Conservation (phyloP, 768 basidiomycete species). For the Phanerodontia chrysosporium region DNA sequence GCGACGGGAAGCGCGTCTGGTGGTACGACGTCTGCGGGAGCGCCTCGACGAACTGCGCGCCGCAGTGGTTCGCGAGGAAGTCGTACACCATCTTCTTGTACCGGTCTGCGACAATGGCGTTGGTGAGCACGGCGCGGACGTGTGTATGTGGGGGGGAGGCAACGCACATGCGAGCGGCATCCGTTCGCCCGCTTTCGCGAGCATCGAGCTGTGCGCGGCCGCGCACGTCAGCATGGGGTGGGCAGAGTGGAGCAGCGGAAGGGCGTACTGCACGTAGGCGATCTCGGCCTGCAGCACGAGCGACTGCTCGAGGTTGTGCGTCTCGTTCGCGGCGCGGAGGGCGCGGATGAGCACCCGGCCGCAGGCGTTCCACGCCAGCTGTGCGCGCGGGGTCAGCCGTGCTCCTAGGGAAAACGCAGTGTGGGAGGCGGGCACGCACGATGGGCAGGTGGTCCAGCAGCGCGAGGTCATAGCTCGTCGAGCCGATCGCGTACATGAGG, state of each 20-base stretch:
- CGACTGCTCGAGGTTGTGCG: constrained; percentile 52
- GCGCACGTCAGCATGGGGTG: neutral
- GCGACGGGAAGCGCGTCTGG: constrained; percentile 1
- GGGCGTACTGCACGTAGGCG: constrained; percentile 59
- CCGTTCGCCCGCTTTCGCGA: constrained; percentile 60
- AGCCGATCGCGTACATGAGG: constrained; percentile 58
- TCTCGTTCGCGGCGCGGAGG: constrained; percentile 57
- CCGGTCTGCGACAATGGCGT: constrained; percentile 31
- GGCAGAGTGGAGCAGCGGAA: neutral
- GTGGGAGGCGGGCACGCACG: constrained; percentile 34
- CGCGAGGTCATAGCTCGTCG: constrained; percentile 70
- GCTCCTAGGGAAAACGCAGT: no score
- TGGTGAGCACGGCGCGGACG: constrained; percentile 27
- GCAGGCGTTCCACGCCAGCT: constrained; percentile 53
- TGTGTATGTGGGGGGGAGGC: constrained; percentile 48
- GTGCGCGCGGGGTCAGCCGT: no score
- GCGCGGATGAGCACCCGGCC: constrained; percentile 67
- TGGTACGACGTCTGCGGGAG: neutral
- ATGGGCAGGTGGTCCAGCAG: constrained; percentile 64
- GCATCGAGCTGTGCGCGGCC: constrained; percentile 37
- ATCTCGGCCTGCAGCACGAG: constrained; percentile 59
- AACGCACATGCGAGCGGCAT: constrained; percentile 10
- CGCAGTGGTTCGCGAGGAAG: constrained; percentile 20
- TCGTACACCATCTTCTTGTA: constrained; percentile 56
- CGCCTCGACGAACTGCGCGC: constrained; percentile 15